Evolutionary conservation across 2,329 filamentous ascomycete species (phyloP), one percentile per base, ranked within the genome.

Genomic region (Botrytis porri): DNA sequence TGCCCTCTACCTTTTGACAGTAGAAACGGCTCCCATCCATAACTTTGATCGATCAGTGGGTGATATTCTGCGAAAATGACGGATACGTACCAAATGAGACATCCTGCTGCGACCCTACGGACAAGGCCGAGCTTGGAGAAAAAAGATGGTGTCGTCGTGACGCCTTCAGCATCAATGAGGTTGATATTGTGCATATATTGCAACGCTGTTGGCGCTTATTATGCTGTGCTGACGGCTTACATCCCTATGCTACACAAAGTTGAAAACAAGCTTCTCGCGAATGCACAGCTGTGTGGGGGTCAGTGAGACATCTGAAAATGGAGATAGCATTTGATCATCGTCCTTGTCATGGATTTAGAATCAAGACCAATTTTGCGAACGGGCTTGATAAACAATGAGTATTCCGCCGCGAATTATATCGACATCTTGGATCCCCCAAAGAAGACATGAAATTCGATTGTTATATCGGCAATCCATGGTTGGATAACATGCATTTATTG

Each of bases 251-350:
- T 22, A 69, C 65, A 69, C 65, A 69, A 29, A 57, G 9, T 37
- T 54, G n/a, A 14, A 57, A 57, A 69, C 45, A 69, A 57, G 65
- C 64, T 66, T 66, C 64, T 66, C 29, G 29, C 64, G 29, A 51
- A 63, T 63, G 61, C 61, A 63, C 37, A 29, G 9, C 9, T 22
- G 18, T 48, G 43, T 43, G 16, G 41, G 29, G 41, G 39, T 37
- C 29, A n/a, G 45, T 66, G 29, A 62, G 35, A 41, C 60, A 62
- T n/a, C 60, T 5, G 10, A 16, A 61, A 39, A 57, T 29, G n/a
- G 18, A 29, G 14, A 57, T 29, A 4, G 51, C 3, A 9, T 29
- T 57, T 4, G 1, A 29, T 32, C 51, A 57, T 18, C n/a, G n/a
- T 57, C 12, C 51, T 54, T 54, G 51, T 25, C 51, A 54, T 54